Percentiles rank a stretch among this genome's conserved stretches.
Conservation (phyloP, 305 asterid species). For the Fraxinus albicans region DNA sequence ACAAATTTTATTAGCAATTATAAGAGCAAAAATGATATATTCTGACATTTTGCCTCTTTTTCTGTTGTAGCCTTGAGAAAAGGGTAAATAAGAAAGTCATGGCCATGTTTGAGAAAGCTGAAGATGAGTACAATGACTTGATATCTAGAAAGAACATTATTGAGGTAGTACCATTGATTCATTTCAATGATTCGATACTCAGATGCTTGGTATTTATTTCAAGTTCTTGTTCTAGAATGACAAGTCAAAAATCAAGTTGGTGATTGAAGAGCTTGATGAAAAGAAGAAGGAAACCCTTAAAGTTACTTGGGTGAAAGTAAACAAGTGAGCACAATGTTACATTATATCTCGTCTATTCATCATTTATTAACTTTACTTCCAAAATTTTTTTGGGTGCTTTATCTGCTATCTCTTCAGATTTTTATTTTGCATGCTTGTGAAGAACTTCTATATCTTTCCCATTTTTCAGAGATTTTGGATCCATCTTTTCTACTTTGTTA, state of each 20-base stretch:
- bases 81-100: slow-evolving; percentile 96
- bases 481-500: slow-evolving; percentile 90
- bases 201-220: slow-evolving; percentile 27
- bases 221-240: slow-evolving; percentile 61
- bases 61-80: slow-evolving; percentile 77
- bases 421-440: slow-evolving; percentile 1
- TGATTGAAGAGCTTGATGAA: slow-evolving; percentile 98
- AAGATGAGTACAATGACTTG: slow-evolving; percentile 92
- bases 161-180: slow-evolving; percentile 55
- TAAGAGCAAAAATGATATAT: neutral
- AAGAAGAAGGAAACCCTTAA: slow-evolving; percentile 93
- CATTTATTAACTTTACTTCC: neutral
- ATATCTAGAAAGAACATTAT: slow-evolving; percentile 89
- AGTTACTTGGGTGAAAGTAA: slow-evolving; percentile 95
- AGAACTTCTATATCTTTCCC: slow-evolving; percentile 24
- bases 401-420: neutral
- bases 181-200: slow-evolving; percentile 8
- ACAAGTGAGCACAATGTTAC: slow-evolving; percentile 52
- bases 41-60: slow-evolving; percentile 21
- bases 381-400: neutral
- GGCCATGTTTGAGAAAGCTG: slow-evolving; percentile 99
- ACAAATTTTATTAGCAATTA: neutral
- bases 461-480: slow-evolving; percentile 87
- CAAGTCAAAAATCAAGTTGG: slow-evolving; percentile 92
- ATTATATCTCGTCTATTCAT: slow-evolving; percentile 4